phyloP scores from a whole-genome alignment of 495 filamentous ascomycete genomes.

The Xylaria acuta region DNA sequence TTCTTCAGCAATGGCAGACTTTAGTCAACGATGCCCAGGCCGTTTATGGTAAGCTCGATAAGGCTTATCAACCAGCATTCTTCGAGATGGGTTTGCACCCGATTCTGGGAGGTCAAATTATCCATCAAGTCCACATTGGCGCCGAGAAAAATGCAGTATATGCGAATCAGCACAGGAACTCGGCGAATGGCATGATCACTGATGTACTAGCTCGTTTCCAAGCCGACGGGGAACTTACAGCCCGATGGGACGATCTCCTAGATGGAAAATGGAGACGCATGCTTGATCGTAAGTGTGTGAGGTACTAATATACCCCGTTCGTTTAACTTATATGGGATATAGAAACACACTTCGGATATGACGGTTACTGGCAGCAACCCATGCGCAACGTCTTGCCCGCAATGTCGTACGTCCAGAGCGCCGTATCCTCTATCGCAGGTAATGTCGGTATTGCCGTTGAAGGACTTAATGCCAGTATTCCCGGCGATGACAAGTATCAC shows the following conservation, averaged over 20 bases:
- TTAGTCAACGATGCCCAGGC: conserved; percentile 60
- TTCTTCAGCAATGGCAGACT: conserved; percentile 68
- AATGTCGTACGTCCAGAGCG: conserved; percentile 63
- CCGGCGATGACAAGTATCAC: conserved; percentile 72
- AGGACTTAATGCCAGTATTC: conserved; percentile 66
- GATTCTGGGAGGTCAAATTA: conserved; percentile 64
- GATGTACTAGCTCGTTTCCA: conserved; percentile 64
- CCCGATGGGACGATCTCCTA: conserved; percentile 66
- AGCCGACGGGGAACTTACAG: conserved; percentile 66
- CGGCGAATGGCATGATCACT: conserved; percentile 67
- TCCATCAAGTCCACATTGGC: conserved; percentile 66
- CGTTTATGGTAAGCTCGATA: conserved; percentile 60
- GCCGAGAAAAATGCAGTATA: conserved; percentile 68
- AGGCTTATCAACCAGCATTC: conserved; percentile 60
- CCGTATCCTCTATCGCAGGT: conserved; percentile 63
- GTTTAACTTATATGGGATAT: conserved; percentile 23
- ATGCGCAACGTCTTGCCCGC: conserved; percentile 71
- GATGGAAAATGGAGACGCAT: conserved; percentile 78
- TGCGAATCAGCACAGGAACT: conserved; percentile 67
- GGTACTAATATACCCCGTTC: neutral
- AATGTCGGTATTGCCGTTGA: conserved; percentile 71
- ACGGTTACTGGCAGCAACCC: conserved; percentile 70
- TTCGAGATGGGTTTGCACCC: conserved; percentile 77
- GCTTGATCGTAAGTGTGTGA: conserved; percentile 60
- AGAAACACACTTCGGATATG: conserved; percentile 61